These are phyloP conservation scores for Alternaria triticimaculans DNA, from an alignment of 2,329 filamentous ascomycete genomes.

Conservation along the genomic window DNA sequence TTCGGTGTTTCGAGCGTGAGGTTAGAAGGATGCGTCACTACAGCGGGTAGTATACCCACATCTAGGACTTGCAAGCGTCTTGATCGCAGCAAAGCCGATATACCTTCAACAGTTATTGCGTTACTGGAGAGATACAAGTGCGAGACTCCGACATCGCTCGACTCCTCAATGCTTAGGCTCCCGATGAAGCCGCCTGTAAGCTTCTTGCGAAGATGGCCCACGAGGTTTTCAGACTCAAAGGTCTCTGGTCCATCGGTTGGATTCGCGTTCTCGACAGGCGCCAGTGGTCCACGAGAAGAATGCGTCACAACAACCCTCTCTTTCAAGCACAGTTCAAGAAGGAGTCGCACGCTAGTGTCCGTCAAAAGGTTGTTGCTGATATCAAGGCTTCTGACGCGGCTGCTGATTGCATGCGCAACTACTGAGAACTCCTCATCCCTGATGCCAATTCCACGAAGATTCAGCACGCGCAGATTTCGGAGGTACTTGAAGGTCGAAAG, in stretches of 20 bases:
- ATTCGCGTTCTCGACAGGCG: constrained; percentile 35
- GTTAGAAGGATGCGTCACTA: constrained; percentile 14
- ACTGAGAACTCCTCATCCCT: constrained; percentile 60
- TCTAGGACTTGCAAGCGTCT: constrained; percentile 63
- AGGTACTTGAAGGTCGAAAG: constrained; percentile 56
- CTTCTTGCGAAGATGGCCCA: constrained; percentile 56
- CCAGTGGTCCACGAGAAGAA: constrained; percentile 18
- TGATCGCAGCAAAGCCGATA: constrained; percentile 60
- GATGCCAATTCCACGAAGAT: constrained; percentile 61
- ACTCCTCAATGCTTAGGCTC: constrained; percentile 62
- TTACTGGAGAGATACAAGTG: constrained; percentile 67
- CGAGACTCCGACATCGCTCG: constrained; percentile 62
- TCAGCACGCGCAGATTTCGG: constrained; percentile 62
- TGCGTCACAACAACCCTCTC: constrained; percentile 20
- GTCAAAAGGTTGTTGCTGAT: constrained; percentile 64
- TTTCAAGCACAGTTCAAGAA: constrained; percentile 61
- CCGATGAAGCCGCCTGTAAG: constrained; percentile 54
- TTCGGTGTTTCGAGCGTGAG: not conserved
- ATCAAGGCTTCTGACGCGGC: constrained; percentile 62
- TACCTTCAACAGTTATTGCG: constrained; percentile 61
- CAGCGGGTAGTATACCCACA: constrained; percentile 55
- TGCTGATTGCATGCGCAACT: constrained; percentile 60
- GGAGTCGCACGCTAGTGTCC: constrained; percentile 59
- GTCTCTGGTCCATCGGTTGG: constrained; percentile 44
- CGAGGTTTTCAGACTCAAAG: constrained; percentile 55